These are phyloP conservation scores for Kalmanozyma brasiliensis DNA, from an alignment of 1,284 basidiomycete species.

Conservation along the genomic window DNA sequence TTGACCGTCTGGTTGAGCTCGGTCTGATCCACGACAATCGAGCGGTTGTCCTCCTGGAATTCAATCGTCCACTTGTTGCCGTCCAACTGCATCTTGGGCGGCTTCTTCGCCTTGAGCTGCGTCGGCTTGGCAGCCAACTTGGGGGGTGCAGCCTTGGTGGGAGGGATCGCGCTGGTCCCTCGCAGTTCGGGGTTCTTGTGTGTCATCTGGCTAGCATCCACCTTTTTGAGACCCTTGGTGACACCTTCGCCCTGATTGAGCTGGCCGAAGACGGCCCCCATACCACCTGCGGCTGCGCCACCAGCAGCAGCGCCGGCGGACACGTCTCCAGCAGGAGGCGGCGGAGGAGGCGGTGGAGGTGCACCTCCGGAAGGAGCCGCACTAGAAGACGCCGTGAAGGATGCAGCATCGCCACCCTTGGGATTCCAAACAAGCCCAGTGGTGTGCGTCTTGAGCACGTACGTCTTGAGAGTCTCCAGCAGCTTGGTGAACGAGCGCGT, in stretches of 20 bases:
- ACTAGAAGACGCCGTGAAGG: conserved; percentile 45
- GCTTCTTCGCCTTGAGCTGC: conserved; percentile 76
- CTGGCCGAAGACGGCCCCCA: conserved; percentile 89
- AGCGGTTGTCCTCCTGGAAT: conserved; percentile 85
- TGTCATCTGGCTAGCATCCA: conserved; percentile 95
- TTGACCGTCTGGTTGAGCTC: conserved; percentile 88
- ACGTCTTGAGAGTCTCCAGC: conserved; percentile 82
- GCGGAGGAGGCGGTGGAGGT: conserved; percentile 70
- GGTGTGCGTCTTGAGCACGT: conserved; percentile 86
- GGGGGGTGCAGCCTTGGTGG: conserved; percentile 51
- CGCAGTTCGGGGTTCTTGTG: conserved; percentile 94
- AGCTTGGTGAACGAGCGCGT: conserved; percentile 78
- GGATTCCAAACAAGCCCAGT: conserved; percentile 91
- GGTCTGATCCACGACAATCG: conserved; percentile 80
- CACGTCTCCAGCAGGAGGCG: conserved; percentile 68
- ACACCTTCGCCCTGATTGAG: conserved; percentile 90
- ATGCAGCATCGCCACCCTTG: conserved; percentile 64
- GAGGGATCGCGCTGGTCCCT: conserved; percentile 66
- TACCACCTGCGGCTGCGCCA: conserved; percentile 72
- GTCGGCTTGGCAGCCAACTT: conserved; percentile 55
- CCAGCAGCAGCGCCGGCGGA: conserved; percentile 54
- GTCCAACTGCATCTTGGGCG: conserved; percentile 87
- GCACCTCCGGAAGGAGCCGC: conserved; percentile 74
- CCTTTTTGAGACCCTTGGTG: conserved; percentile 89
- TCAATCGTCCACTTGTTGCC: conserved; percentile 96